phyloP scores from a whole-genome alignment of 163 green algal genomes.

The Scenedesmus sp. region DNA sequence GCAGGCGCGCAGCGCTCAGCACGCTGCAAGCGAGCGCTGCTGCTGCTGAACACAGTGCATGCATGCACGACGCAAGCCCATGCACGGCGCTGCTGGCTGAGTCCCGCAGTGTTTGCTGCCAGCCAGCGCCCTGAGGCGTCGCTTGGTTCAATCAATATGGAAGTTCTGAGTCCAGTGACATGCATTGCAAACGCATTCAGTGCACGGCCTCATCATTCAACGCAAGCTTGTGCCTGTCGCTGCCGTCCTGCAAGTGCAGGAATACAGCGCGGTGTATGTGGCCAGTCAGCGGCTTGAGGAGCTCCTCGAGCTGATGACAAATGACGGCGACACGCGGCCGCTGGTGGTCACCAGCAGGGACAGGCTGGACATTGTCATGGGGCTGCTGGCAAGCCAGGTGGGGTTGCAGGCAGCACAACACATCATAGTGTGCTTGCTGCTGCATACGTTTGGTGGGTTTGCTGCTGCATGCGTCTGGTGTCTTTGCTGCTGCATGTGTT shows the following conservation, averaged over 20 bases:
- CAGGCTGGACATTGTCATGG: constrained; percentile 80
- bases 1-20: constrained; percentile 17
- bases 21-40: constrained; percentile 49
- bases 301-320: constrained; percentile 69
- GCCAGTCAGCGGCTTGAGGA: constrained; percentile 62
- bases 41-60: constrained; percentile 49
- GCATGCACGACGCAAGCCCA: no score
- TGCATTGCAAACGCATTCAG: not conserved
- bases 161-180: not conserved
- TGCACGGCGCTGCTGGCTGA: no score
- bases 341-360: constrained; percentile 80
- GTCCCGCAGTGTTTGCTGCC: not conserved
- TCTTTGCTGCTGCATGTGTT: not conserved
- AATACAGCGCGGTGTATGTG: constrained; percentile 32
- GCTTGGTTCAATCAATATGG: no score
- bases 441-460: not conserved
- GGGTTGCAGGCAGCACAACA: not conserved
- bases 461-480: no score
- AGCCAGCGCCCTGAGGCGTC: constrained; percentile 61
- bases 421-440: not conserved
- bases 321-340: constrained; percentile 56
- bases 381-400: constrained; percentile 69
- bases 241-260: not conserved
- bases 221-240: not conserved
- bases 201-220: no score